Conservation (phyloP, 306 rosid genomes). For the Albizia julibrissin region DNA sequence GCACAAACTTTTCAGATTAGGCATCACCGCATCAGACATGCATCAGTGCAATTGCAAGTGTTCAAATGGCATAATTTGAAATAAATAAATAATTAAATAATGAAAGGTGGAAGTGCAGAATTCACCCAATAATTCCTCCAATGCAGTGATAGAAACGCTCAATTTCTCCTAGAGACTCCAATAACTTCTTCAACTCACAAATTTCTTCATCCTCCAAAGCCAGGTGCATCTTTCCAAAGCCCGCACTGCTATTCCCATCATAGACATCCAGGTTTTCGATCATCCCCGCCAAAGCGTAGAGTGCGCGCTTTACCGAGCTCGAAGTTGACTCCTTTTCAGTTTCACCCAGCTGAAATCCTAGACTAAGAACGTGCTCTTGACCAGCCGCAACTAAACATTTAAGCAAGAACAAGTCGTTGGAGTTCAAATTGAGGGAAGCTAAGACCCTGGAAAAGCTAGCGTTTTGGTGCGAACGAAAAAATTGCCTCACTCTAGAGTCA, state of each 20-base stretch:
- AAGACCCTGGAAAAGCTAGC: conserved; percentile 42
- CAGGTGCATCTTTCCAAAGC: conserved; percentile 41
- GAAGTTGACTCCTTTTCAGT: conserved; percentile 39
- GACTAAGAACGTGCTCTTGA: conserved; percentile 71
- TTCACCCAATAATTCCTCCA: conserved; percentile 96
- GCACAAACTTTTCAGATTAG: not conserved
- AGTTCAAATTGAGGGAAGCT: conserved; percentile 39
- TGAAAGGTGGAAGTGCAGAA: conserved; percentile 21
- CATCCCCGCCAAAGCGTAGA: conserved; percentile 67
- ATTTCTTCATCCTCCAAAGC: conserved; percentile 58
- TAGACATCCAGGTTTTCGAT: conserved; percentile 66
- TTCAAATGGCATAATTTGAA: not conserved
- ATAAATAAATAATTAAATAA: not conserved
- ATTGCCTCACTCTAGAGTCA: conserved; percentile 68
- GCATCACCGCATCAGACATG: not conserved
- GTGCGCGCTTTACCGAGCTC: conserved; percentile 66
- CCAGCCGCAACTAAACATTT: conserved; percentile 88
- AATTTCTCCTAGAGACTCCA: conserved; percentile 61
- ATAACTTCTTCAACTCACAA: conserved; percentile 61
- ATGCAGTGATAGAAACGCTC: conserved; percentile 88
- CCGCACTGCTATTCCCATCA: conserved; percentile 33
- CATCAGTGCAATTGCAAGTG: not conserved
- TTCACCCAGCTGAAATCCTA: conserved; percentile 41
- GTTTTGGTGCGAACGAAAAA: conserved; percentile 49
- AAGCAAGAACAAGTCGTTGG: conserved; percentile 51